Evolutionary conservation across 202 grass and related monocot genomes (phyloP), one percentile per base, ranked within the genome.

Genomic region (Schoenoplectus triqueter): DNA sequence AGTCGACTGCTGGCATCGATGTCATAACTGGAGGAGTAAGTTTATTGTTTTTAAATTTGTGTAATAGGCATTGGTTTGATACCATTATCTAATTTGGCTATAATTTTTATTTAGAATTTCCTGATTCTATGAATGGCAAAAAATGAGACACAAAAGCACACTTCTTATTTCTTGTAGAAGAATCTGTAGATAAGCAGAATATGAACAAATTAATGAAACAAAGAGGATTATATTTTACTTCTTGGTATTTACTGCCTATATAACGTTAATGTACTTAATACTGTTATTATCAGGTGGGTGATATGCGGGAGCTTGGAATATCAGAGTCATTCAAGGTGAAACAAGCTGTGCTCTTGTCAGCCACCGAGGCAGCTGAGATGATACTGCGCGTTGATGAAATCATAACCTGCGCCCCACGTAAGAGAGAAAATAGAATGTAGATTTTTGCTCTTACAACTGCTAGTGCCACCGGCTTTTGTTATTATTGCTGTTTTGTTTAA

Each of bases 271-370:
- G 44, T 78, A 78, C 5, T 78, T 78, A 0, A 31, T 78, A 1
- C 55, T 78, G 75, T 1, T 61, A 78, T 45, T 20, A 10, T 55
- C 88, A 98, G 95, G 86, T 98, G 1, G 95, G 95, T 49, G 93
- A 98, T 78, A 98, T 98, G 95, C 88, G 94, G 81, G 84, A 89
- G 84, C 87, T 90, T 3, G 95, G 95, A 9, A 95, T 98, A 87
- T 93, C 86, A 1, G 95, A 98, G 90, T 84, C 95, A 0, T 95
- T 98, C 88, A 98, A 94, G 90, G 95, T 98, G 71, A 98, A 98
- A 82, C 95, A 98, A 87, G 93, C 88, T 63, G 91, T 98, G 48
- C 88, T 98, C 2, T 87, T 95, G 46, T 98, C 95, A 0, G 95
- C 93, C 0, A 98, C 93, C 0, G 95, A 98, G 91, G 95, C 93